Evolutionary conservation across 306 rosid genomes (phyloP), one percentile per base, ranked within the genome.

Genomic region (Lablab purpureus): DNA sequence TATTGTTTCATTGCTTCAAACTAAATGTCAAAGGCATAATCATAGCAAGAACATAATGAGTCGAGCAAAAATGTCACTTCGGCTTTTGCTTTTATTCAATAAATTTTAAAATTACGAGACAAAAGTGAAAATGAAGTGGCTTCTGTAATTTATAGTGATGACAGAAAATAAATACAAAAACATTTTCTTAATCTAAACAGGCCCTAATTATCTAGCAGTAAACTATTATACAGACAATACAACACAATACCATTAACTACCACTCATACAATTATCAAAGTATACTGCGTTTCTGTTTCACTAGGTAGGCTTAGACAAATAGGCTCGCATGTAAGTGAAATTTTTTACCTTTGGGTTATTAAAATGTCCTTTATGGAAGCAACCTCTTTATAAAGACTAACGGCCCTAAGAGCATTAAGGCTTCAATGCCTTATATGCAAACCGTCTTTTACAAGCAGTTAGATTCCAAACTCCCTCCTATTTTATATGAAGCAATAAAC

Each of bases 391-490:
- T 2, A 23, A 21, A 77, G 52, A 15, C 37, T 68, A 32, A n/a
- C 23, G 4, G 51, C 67, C 50, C 8, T 43, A 7, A 50, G 60
- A 67, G 50, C 10, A 70, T 70, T 37, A 40, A 69, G 32, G 78
- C 19, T 47, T 50, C 73, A 59, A 59, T 36, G 64, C 13, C 56
- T 21, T 28, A 28, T 4, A 58, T 58, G 30, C 7, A 43, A 36
- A 54, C 32, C 1, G 0, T 28, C 37, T 56, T 56, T 74, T 23
- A 66, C 63, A 59, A 19, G 41, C 74, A 64, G 13, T n/a, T 80
- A 36, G 74, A 36, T 52, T 41, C 62, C 10, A 4, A 32, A 32
- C 40, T 4, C 43, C 22, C 45, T 46, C 7, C n/a, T 47, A 19
- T 49, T 68, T n/a, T 10, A 50, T 8, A 43, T 15, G 32, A 73